Percentiles rank a stretch among this genome's conserved stretches.
Conservation (phyloP, 768 basidiomycete genomes). For the Mycena indigotica region DNA sequence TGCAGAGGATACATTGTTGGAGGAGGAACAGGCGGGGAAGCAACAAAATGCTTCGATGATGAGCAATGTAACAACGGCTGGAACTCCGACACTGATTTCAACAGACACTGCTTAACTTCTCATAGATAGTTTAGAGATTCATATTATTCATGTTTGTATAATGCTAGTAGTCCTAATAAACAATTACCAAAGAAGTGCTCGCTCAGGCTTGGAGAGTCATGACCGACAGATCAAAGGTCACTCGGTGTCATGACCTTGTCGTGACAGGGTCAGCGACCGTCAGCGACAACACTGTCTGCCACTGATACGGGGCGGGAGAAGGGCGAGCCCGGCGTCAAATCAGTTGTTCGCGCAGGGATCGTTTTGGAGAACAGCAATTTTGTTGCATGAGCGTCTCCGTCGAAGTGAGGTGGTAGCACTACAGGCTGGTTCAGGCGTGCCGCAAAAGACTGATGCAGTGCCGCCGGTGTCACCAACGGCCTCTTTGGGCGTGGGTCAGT, state of each 20-base stretch:
- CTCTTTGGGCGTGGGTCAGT: too few species aligned
- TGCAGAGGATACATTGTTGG: not conserved
- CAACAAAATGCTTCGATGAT: too few species aligned
- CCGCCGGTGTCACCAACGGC: too few species aligned
- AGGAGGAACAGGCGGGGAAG: not conserved
- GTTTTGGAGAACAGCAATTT: too few species aligned
- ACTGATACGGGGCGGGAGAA: not conserved
- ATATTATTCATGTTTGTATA: not conserved
- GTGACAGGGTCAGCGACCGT: not conserved
- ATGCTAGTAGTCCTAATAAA: not conserved
- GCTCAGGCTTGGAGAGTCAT: not conserved
- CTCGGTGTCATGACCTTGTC: not conserved
- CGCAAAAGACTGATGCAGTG: too few species aligned
- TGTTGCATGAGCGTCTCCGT: not conserved
- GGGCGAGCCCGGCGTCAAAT: not conserved
- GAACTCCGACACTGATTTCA: not conserved
- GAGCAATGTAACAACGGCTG: not conserved
- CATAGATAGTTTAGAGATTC: not conserved
- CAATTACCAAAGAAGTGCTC: not conserved
- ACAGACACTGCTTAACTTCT: not conserved
- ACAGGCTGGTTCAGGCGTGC: too few species aligned
- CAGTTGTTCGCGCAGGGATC: not conserved
- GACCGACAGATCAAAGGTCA: not conserved
- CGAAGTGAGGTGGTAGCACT: too few species aligned
- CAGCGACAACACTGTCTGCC: not conserved